Percentiles rank a stretch among this genome's conserved stretches.
Evolutionary conservation across 148 eudicot species (phyloP).

Genomic region (Chenopodium suecicum): DNA sequence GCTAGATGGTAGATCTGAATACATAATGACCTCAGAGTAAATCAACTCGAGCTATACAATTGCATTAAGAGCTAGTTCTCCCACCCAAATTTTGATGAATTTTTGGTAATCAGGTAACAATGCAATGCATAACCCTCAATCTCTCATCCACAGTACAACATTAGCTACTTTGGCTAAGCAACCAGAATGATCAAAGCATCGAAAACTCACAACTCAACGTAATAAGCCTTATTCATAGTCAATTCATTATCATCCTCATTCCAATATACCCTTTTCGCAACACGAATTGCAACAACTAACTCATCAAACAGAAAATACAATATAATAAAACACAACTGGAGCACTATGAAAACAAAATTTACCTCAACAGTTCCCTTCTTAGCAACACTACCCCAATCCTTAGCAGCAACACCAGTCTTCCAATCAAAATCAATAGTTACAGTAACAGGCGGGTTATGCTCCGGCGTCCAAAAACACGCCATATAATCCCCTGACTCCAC

Average conservation of each 20-base stretch:
- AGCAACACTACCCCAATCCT: conserved; percentile 84
- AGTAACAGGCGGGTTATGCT: conserved; percentile 55
- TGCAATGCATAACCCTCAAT: too few species aligned
- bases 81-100: too few species aligned
- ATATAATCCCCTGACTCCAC: conserved; percentile 78
- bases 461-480: conserved; percentile 73
- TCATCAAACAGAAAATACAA: background rate
- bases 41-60: background rate
- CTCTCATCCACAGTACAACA: too few species aligned
- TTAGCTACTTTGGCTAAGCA: background rate
- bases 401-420: conserved; percentile 87
- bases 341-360: conserved; percentile 29
- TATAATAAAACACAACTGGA: background rate
- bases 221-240: background rate
- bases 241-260: background rate
- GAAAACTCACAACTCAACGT: too few species aligned
- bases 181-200: background rate
- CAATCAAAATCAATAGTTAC: conserved; percentile 82
- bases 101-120: too few species aligned
- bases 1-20: background rate
- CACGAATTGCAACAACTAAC: background rate
- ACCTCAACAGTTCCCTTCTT: conserved; percentile 85
- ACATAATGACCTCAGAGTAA: background rate
- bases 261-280: background rate
- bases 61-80: background rate